Evolutionary conservation across 2,329 filamentous ascomycete genomes (phyloP).

Genomic region (Pyrenochaeta sp.): DNA sequence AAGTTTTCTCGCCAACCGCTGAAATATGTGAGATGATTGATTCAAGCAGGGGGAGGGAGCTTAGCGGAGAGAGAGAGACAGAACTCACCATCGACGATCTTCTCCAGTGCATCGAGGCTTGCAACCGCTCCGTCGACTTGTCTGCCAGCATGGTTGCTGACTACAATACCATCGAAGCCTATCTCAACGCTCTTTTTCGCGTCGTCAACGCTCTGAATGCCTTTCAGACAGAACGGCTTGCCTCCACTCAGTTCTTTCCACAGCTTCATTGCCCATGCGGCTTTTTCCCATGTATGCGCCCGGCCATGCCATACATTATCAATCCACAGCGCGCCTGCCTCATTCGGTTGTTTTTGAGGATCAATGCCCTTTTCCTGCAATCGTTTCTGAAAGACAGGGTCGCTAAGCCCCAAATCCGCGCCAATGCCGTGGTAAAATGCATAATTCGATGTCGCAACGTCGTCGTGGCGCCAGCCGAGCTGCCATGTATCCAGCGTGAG

Average conservation of each 20-base stretch:
- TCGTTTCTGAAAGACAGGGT: slow-evolving; percentile 66
- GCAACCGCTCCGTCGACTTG: slow-evolving; percentile 69
- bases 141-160: slow-evolving; percentile 75
- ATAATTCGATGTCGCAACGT: slow-evolving; percentile 65
- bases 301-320: slow-evolving; percentile 71
- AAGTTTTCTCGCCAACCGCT: slow-evolving; percentile 60
- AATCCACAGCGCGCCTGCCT: slow-evolving; percentile 69
- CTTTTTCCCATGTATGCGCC: slow-evolving; percentile 71
- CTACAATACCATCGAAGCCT: slow-evolving; percentile 72
- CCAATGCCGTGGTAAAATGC: slow-evolving; percentile 70
- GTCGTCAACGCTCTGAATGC: slow-evolving; percentile 73
- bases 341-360: slow-evolving; percentile 59
- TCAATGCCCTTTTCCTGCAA: slow-evolving; percentile 64
- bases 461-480: slow-evolving; percentile 68
- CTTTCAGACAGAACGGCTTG: slow-evolving; percentile 71
- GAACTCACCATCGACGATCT: slow-evolving; percentile 60
- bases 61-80: slow-evolving; percentile 2
- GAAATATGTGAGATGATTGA: slow-evolving; percentile 1
- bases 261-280: slow-evolving; percentile 69
- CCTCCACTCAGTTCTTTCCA: slow-evolving; percentile 64
- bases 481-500: slow-evolving; percentile 72
- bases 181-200: slow-evolving; percentile 66
- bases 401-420: slow-evolving; percentile 65
- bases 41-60: neutral
- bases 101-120: slow-evolving; percentile 67